Evolutionary conservation across 164 flowering plant genomes (phyloP), one percentile per base, ranked within the genome.

Genomic region (Tetrastigma voinierianum): DNA sequence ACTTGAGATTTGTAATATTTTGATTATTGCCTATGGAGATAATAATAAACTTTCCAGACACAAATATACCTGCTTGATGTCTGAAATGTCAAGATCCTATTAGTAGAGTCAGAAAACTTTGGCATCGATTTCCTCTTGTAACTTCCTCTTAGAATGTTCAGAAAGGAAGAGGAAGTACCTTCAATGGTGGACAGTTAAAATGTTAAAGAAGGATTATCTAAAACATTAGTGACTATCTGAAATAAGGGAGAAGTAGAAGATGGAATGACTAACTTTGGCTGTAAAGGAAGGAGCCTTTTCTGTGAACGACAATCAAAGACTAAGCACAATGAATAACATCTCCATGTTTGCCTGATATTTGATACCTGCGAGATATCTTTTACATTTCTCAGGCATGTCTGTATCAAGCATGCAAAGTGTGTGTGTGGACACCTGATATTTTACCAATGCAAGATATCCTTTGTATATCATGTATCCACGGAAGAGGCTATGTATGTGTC

Each of bases 311-410:
- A 90, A 69, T 96, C 96, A 74, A 88, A 64, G 54, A 96, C 75
- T 98, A 96, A 51, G 96, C 87, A 75, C 74, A 89, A 71, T 93
- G 87, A 77, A 93, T 85, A 64, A 96, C 68, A 79, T 96, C 99
- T 66, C 96, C 90, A 67, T 65, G 91, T 83, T 90, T 68, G 98
- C 98, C 79, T 96, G 84, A 79, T 80, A 93, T 71, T 89, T 93
- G 69, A 96, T 82, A 65, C 99, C 98, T 93, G 86, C 64, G 2
- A 75, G 9, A 71, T 25, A 57, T 32, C 14, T 13, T 45, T 11
- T 32, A 19, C n/a, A 65, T 44, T 45, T 32, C 40, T 32, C 40
- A 32, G 6, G 40, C 40, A 32, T 32, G 8, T 32, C 3, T 32
- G 6, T 32, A 32, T 32, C 40, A 3, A 32, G 40, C 40, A 32